Percentiles rank a stretch among this genome's conserved stretches.
Evolutionary conservation across 768 basidiomycete species (phyloP).

Genomic region (Phanerochaete carnosa): DNA sequence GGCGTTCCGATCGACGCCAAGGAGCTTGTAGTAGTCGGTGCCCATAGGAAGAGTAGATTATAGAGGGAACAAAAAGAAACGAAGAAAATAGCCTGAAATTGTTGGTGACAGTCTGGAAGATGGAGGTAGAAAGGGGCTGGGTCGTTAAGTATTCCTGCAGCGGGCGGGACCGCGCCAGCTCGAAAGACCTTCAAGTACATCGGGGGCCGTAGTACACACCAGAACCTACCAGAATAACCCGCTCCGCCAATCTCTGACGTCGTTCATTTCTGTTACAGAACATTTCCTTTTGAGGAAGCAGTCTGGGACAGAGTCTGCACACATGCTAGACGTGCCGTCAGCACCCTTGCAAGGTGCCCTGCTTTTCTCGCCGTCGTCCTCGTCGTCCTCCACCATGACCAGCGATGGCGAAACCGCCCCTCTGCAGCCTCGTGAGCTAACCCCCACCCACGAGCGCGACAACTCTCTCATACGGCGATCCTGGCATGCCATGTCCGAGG

Average conservation of each 20-base stretch:
- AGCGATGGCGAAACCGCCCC: conserved; percentile 3
- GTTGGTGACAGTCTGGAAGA: neutral
- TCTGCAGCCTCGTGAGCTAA: conserved; percentile 5
- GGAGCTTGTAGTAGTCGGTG: conserved; percentile 82
- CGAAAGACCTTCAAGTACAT: neutral
- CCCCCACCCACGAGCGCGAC: conserved; percentile 14
- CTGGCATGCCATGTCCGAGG: conserved; percentile 57
- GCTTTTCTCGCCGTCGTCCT: neutral
- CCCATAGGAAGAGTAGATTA: conserved; percentile 50
- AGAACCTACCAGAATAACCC: conserved; percentile 35
- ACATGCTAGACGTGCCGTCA: neutral
- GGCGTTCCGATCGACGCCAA: conserved; percentile 74
- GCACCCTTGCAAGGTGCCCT: neutral
- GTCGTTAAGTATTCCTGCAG: conserved; percentile 11
- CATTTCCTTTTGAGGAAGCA: neutral
- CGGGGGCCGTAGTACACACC: conserved; percentile 12
- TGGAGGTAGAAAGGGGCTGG: neutral
- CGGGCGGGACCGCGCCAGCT: neutral
- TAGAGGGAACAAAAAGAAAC: conserved; percentile 1
- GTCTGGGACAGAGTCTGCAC: conserved; percentile 1
- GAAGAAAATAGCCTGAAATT: neutral
- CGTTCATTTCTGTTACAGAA: neutral
- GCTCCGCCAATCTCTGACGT: neutral
- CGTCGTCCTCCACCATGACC: conserved; percentile 13
- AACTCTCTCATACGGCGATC: conserved; percentile 48